Base-by-base conservation (phyloP, 306 rosid species). In the Purshia tridentata region DNA sequence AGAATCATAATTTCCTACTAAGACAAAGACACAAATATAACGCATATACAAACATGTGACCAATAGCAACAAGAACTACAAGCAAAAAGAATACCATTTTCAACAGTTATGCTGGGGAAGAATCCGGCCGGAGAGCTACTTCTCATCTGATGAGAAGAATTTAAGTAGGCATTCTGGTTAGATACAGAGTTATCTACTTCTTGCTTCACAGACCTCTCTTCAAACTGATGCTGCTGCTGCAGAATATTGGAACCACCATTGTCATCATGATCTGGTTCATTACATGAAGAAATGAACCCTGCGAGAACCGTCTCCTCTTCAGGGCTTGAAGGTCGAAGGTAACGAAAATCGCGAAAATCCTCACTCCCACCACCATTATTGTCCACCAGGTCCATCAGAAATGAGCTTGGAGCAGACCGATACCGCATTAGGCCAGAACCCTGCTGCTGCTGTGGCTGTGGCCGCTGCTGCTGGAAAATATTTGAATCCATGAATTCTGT, bases 111-210 rank as follows among this genome's bases (percentile, higher is more conserved):
- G 73, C 57, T 70, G 62, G 86, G 70, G 88, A 87, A 84, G 72
- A 90, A 77, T 14, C 77, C 93, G 56, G 93, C 82, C 10, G 97
- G 93, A 37, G 90, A 90, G 73, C 96, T 93, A 67, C 72, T 84
- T 70, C 87, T 68, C 59, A 80, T 62, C 35, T 23, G 35, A 42
- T 80, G 88, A 78, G 70, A 20, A 50, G 92, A 70, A 4, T 74
- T 77, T 16, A 66, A 57, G 56, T 78, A 83, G 53, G 68, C 82
- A 75, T 52, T 81, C 74, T 80, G 81, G 8, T 53, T 54, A 54
- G 77, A 49, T 78, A 76, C 81, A 52, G 83, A 76, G 54, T 83
- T 87, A 77, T 58, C 74, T 9, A 58, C n/a, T 82, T 91, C 94
- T 47, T 82, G 83, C 81, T 86, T 86, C 80, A 84, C 79, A 68